Percentiles rank a stretch among this genome's conserved stretches.
These are phyloP conservation scores for Psilocybe sp. DNA, from an alignment of 768 basidiomycete genomes.

Conservation along the genomic window DNA sequence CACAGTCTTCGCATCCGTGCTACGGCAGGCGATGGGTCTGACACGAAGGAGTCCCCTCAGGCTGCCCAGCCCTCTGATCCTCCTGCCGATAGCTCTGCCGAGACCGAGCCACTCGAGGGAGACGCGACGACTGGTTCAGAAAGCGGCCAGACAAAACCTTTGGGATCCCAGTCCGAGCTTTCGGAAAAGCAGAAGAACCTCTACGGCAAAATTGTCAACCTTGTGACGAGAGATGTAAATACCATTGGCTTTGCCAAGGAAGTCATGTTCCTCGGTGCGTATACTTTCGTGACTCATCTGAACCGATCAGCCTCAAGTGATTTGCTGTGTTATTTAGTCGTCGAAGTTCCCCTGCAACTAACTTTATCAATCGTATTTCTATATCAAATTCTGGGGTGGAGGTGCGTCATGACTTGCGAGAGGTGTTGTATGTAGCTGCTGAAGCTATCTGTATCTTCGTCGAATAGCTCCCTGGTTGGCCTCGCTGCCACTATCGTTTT, in stretches of 20 bases:
- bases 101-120: no score
- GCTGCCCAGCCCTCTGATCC: no score
- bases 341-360: conserved; percentile 38
- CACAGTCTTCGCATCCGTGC: conserved; percentile 60
- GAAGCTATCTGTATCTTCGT: neutral
- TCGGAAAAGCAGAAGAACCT: no score
- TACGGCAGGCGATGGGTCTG: conserved; percentile 36
- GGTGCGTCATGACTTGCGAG: conserved; percentile 19
- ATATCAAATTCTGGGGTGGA: conserved; percentile 46
- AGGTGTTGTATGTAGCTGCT: neutral
- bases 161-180: no score
- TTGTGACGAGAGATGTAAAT: no score
- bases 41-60: neutral
- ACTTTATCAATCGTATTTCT: conserved; percentile 38
- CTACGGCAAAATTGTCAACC: no score
- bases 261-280: conserved; percentile 41
- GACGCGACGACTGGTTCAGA: no score
- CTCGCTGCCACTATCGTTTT: conserved; percentile 48
- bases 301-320: conserved; percentile 17
- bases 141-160: no score
- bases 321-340: conserved; percentile 12
- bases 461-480: conserved; percentile 30
- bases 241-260: no score
- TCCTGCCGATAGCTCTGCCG: no score
- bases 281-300: conserved; percentile 34